Percentiles rank a stretch among this genome's conserved stretches.
Conservation (phyloP, 2,329 filamentous ascomycete genomes). For the Penicillium sp. region DNA sequence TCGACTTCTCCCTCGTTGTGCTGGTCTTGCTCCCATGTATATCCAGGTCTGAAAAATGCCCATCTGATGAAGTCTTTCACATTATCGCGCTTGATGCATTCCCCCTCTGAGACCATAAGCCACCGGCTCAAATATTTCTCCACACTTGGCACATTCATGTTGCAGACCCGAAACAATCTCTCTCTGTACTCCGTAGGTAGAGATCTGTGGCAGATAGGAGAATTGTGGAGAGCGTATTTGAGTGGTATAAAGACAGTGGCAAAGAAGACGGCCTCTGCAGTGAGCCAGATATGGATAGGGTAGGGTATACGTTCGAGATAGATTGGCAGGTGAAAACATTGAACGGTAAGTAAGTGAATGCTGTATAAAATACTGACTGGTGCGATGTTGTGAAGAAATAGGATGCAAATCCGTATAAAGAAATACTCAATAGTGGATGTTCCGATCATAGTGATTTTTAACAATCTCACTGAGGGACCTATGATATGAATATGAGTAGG, state of each 20-base stretch:
- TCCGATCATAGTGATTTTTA: slow-evolving; percentile 35
- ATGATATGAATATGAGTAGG: not conserved
- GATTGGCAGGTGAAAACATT: slow-evolving; percentile 32
- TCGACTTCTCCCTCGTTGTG: slow-evolving; percentile 54
- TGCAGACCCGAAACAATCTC: slow-evolving; percentile 49
- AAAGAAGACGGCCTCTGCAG: slow-evolving; percentile 54
- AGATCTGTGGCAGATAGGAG: slow-evolving; percentile 49
- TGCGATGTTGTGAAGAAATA: slow-evolving; percentile 48
- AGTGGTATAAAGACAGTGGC: slow-evolving; percentile 52
- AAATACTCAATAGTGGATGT: slow-evolving; percentile 30
- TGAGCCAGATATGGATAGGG: slow-evolving; percentile 43
- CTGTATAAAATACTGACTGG: slow-evolving; percentile 49
- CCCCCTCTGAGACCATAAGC: slow-evolving; percentile 58
- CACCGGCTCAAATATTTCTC: slow-evolving; percentile 58
- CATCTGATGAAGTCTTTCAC: slow-evolving; percentile 63
- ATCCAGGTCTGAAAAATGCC: slow-evolving; percentile 52
- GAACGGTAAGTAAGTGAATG: slow-evolving; percentile 19
- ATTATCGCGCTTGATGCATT: slow-evolving; percentile 63
- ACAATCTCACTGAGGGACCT: not conserved
- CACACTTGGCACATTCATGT: slow-evolving; percentile 20
- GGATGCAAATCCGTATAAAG: slow-evolving; percentile 49
- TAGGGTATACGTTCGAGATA: slow-evolving; percentile 25
- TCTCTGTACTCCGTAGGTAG: slow-evolving; percentile 48
- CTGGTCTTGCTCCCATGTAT: slow-evolving; percentile 3
- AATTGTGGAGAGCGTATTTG: slow-evolving; percentile 48